These are phyloP conservation scores for Leucoagaricus sp. DNA, from an alignment of 1,284 basidiomycete species.

Conservation along the genomic window DNA sequence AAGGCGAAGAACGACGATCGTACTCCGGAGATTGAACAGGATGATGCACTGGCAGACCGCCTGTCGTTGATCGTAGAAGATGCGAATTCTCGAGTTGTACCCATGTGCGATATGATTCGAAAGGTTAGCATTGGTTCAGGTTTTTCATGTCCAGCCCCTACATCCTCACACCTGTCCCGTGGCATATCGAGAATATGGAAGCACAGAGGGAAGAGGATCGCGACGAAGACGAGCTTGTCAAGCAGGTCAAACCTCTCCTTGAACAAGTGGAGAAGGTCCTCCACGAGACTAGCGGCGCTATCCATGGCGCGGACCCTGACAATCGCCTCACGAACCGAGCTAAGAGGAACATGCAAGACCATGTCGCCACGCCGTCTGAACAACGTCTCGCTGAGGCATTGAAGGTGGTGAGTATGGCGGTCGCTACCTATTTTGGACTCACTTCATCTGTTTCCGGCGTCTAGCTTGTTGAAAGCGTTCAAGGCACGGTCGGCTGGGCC, in stretches of 20 bases:
- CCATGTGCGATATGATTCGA: slow-evolving; percentile 36
- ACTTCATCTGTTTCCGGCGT: neutral
- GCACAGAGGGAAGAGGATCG: slow-evolving; percentile 36
- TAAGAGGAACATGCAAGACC: slow-evolving; percentile 34
- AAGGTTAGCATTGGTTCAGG: slow-evolving; percentile 23
- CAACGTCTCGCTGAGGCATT: slow-evolving; percentile 42
- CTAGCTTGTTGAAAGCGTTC: slow-evolving; percentile 38
- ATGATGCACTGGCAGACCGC: slow-evolving; percentile 32
- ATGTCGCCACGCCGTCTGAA: slow-evolving; percentile 39
- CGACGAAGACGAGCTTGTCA: slow-evolving; percentile 36
- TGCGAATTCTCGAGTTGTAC: slow-evolving; percentile 31
- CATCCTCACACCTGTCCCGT: neutral
- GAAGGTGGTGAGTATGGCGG: slow-evolving; percentile 31
- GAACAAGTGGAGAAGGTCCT: slow-evolving; percentile 38
- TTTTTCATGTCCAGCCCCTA: neutral
- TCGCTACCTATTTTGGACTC: neutral
- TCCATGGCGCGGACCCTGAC: slow-evolving; percentile 39
- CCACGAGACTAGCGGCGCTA: slow-evolving; percentile 36
- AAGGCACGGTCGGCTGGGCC: slow-evolving; percentile 41
- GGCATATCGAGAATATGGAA: slow-evolving; percentile 37
- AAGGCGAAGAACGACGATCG: slow-evolving; percentile 17
- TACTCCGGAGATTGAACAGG: slow-evolving; percentile 22
- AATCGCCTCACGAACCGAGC: slow-evolving; percentile 35
- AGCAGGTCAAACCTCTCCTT: slow-evolving; percentile 35
- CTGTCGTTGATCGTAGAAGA: slow-evolving; percentile 34